These are phyloP conservation scores for Cnidoscolus chayamansa DNA, from an alignment of 441 rosid genomes.

Conservation along the genomic window DNA sequence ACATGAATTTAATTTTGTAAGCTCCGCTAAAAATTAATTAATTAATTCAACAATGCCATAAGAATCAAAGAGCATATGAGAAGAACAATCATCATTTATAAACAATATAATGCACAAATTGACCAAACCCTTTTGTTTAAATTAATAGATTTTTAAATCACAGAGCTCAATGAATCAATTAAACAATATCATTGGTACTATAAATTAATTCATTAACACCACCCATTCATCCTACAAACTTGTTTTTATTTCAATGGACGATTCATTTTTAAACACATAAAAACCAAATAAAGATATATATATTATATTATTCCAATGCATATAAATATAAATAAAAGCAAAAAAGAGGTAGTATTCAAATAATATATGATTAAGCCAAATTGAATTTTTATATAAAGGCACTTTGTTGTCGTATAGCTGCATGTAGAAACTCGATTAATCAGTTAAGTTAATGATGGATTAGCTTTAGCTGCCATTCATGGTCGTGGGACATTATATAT, in stretches of 20 bases:
- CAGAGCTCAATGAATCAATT: slow-evolving; percentile 12
- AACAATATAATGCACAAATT: slow-evolving; percentile 11
- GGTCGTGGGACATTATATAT: too few species aligned
- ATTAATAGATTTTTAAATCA: neutral
- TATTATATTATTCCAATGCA: too few species aligned
- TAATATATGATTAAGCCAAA: slow-evolving; percentile 9
- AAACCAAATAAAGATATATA: too few species aligned
- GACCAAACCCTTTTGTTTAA: neutral
- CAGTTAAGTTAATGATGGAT: slow-evolving; percentile 1
- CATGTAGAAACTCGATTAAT: neutral
- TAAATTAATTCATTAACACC: neutral
- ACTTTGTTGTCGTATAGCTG: slow-evolving; percentile 5
- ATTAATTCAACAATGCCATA: slow-evolving; percentile 18
- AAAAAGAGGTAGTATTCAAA: neutral
- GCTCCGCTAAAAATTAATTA: slow-evolving; percentile 20
- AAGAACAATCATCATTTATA: slow-evolving; percentile 15
- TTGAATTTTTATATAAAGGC: neutral
- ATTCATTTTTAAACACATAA: too few species aligned
- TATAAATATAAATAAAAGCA: too few species aligned
- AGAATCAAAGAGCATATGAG: slow-evolving; percentile 17
- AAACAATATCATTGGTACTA: neutral
- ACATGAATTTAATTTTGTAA: slow-evolving; percentile 16
- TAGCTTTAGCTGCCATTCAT: neutral
- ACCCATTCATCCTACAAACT: too few species aligned
- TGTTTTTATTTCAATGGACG: too few species aligned